Conservation (phyloP, 495 filamentous ascomycete species). For the Xylaria bambusicola region DNA sequence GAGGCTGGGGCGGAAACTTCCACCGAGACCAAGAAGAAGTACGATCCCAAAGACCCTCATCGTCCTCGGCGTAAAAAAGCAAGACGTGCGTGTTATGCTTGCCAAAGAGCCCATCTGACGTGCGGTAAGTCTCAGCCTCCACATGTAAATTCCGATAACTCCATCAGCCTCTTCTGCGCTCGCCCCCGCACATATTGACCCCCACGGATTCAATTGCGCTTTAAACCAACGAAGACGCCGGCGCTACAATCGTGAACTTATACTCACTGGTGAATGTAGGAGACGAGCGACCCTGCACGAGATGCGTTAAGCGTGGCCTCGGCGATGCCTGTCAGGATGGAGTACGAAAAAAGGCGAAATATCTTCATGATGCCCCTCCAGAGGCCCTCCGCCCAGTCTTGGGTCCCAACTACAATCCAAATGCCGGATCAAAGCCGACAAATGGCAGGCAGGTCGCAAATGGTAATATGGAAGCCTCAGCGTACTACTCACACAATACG, state of each 20-base stretch:
- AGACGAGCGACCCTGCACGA: conserved; percentile 85
- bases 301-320: conserved; percentile 91
- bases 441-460: conserved; percentile 37
- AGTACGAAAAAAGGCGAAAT: conserved; percentile 97
- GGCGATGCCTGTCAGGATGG: conserved; percentile 92
- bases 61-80: conserved; percentile 95
- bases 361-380: conserved; percentile 91
- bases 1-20: conserved; percentile 44
- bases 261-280: conserved; percentile 39
- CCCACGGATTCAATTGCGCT: not conserved
- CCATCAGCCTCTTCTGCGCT: conserved; percentile 20
- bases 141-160: conserved; percentile 21
- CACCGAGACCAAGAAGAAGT: conserved; percentile 59
- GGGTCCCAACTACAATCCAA: conserved; percentile 56
- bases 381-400: conserved; percentile 62
- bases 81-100: conserved; percentile 90
- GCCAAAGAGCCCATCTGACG: conserved; percentile 94
- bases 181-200: conserved; percentile 20
- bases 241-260: not conserved
- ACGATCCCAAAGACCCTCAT: conserved; percentile 79
- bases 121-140: conserved; percentile 74
- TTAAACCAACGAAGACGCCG: not conserved
- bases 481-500: conserved; percentile 32
- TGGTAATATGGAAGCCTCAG: conserved; percentile 28
- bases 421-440: conserved; percentile 32